A percentile compares a stretch with the other conserved stretches of the same genome.
phyloP scores from a whole-genome alignment of 2,329 filamentous ascomycete genomes.

The Neofusicoccum laricinum region DNA sequence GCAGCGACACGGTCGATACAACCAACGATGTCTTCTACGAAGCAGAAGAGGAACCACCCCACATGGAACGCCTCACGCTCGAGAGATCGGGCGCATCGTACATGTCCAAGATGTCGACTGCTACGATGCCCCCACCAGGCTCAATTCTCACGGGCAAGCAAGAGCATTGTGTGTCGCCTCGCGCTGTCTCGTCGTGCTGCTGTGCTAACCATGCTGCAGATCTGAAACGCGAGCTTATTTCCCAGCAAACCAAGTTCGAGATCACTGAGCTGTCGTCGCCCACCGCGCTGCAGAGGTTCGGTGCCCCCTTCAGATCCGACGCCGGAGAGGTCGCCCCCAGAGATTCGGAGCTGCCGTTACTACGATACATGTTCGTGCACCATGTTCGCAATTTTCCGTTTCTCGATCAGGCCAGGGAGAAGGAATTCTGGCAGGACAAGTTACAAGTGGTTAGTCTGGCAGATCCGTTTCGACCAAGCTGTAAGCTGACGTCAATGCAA shows the following conservation, averaged over 20 bases:
- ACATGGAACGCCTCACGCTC: constrained; percentile 1
- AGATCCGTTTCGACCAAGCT: not conserved
- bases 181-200: not conserved
- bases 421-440: constrained; percentile 99
- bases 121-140: constrained; percentile 51
- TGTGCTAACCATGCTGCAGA: constrained; percentile 52
- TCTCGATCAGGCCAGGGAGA: constrained; percentile 91
- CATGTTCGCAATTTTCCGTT: constrained; percentile 98
- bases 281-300: constrained; percentile 90
- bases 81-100: constrained; percentile 9
- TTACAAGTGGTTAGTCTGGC: constrained; percentile 73
- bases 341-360: constrained; percentile 88
- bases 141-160: constrained; percentile 86
- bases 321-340: constrained; percentile 88
- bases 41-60: constrained; percentile 1
- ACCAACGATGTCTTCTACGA: constrained; percentile 14
- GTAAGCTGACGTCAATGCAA: not conserved
- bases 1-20: constrained; percentile 10
- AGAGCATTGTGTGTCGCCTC: constrained; percentile 74
- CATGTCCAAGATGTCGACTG: constrained; percentile 35
- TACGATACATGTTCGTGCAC: constrained; percentile 96
- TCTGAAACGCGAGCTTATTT: constrained; percentile 91
- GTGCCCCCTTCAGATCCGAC: constrained; percentile 90
- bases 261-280: constrained; percentile 91
- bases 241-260: constrained; percentile 84